These are phyloP conservation scores for Pachysolen tannophilus DNA, from an alignment of 805 yeast species.

Conservation along the genomic window DNA sequence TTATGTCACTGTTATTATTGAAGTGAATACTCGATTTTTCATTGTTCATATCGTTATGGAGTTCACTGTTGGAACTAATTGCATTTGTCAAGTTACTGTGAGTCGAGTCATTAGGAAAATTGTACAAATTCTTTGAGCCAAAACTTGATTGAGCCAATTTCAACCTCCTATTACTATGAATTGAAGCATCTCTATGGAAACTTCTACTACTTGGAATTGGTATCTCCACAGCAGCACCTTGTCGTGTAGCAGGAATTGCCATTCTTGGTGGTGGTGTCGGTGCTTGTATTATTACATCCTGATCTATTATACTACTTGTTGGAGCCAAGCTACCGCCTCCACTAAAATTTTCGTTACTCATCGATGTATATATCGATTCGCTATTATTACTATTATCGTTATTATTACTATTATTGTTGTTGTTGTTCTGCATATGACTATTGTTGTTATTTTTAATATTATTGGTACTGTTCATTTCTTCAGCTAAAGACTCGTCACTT, in stretches of 20 bases:
- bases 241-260: constrained; percentile 77
- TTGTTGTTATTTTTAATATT: too few relatives aligned
- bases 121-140: too few relatives aligned
- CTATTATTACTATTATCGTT: constrained; percentile 1
- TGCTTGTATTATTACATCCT: constrained; percentile 12
- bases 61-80: background rate
- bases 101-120: background rate
- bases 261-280: constrained; percentile 59
- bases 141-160: constrained; percentile 7
- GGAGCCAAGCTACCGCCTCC: constrained; percentile 1
- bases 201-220: constrained; percentile 26
- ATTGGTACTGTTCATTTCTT: too few relatives aligned
- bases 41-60: too few relatives aligned
- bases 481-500: constrained; percentile 52
- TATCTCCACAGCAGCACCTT: constrained; percentile 74
- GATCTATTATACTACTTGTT: constrained; percentile 1
- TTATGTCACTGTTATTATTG: background rate
- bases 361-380: constrained; percentile 4
- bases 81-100: background rate
- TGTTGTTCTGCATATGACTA: too few relatives aligned
- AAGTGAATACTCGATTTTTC: too few relatives aligned
- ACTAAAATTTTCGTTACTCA: constrained; percentile 9
- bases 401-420: constrained; percentile 11
- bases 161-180: constrained; percentile 18
- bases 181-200: constrained; percentile 10